Evolutionary conservation across 106 monocot genomes (phyloP).

Genomic region (Acorus calamus): DNA sequence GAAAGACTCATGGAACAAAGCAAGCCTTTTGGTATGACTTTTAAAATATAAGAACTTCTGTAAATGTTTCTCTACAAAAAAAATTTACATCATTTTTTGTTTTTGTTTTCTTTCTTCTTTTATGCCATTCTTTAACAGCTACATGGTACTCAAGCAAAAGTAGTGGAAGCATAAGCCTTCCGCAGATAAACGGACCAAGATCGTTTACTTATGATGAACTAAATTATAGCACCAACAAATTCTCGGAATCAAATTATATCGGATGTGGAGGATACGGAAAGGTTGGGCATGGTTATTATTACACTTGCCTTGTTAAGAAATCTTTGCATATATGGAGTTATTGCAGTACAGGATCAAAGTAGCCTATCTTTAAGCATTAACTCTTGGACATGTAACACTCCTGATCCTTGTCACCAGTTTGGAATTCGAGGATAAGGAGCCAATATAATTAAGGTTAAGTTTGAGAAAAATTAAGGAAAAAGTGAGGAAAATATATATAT

Average conservation of each 20-base stretch:
- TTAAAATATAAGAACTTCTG: background rate
- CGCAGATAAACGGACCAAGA: slow-evolving; percentile 34
- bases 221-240: slow-evolving; percentile 32
- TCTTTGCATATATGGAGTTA: too few species aligned
- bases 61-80: background rate
- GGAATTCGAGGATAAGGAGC: too few species aligned
- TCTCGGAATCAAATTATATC: slow-evolving; percentile 30
- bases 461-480: too few species aligned
- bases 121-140: background rate
- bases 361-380: too few species aligned
- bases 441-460: too few species aligned
- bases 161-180: slow-evolving; percentile 9
- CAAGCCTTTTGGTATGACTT: slow-evolving; percentile 32
- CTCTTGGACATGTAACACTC: too few species aligned
- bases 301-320: too few species aligned
- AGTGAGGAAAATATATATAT: too few species aligned
- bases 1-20: slow-evolving; percentile 18
- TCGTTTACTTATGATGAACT: slow-evolving; percentile 33
- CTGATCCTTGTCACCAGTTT: too few species aligned
- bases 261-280: slow-evolving; percentile 43
- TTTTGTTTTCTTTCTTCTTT: background rate
- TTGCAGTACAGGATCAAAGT: too few species aligned
- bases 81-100: too few species aligned
- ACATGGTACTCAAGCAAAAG: slow-evolving; percentile 16
- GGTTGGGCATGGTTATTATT: slow-evolving; percentile 2